These are phyloP conservation scores for Starmera quercuum DNA, from an alignment of 805 yeast species.

Conservation along the genomic window DNA sequence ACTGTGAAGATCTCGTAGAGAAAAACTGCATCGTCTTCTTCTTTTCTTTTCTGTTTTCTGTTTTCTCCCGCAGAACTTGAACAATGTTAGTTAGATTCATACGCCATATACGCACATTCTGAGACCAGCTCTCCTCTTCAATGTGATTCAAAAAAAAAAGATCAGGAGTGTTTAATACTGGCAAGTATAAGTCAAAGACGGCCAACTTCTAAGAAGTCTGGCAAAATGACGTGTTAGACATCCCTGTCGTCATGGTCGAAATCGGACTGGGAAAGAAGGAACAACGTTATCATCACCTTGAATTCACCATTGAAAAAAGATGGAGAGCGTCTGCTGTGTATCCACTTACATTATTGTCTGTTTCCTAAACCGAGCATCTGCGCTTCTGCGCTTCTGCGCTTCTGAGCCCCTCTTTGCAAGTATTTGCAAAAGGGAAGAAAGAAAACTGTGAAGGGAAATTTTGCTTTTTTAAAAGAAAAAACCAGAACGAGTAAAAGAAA, in stretches of 20 bases:
- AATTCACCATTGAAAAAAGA: too few species aligned
- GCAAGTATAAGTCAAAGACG: slow-evolving; percentile 71
- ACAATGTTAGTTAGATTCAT: too few species aligned
- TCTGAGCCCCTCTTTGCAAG: not conserved
- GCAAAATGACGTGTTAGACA: slow-evolving; percentile 24
- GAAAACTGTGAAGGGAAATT: not conserved
- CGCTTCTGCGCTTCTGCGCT: slow-evolving; percentile 1
- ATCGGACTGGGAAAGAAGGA: slow-evolving; percentile 87
- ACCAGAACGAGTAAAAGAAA: too few species aligned
- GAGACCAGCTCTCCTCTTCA: not conserved
- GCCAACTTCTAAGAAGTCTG: slow-evolving; percentile 20
- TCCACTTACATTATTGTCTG: too few species aligned
- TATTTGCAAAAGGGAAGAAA: not conserved
- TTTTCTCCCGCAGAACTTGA: too few species aligned
- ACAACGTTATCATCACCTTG: slow-evolving; percentile 41
- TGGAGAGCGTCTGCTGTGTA: too few species aligned
- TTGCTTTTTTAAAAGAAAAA: not conserved
- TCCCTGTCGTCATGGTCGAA: slow-evolving; percentile 89
- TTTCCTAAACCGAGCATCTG: too few species aligned
- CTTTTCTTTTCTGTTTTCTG: not conserved
- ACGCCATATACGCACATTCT: too few species aligned
- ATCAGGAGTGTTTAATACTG: slow-evolving; percentile 70
- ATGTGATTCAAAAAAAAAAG: slow-evolving; percentile 8
- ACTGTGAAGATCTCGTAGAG: too few species aligned
- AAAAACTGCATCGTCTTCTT: not conserved